Base-by-base conservation (phyloP, 2,329 filamentous ascomycete species). In the Curvularia sp. region DNA sequence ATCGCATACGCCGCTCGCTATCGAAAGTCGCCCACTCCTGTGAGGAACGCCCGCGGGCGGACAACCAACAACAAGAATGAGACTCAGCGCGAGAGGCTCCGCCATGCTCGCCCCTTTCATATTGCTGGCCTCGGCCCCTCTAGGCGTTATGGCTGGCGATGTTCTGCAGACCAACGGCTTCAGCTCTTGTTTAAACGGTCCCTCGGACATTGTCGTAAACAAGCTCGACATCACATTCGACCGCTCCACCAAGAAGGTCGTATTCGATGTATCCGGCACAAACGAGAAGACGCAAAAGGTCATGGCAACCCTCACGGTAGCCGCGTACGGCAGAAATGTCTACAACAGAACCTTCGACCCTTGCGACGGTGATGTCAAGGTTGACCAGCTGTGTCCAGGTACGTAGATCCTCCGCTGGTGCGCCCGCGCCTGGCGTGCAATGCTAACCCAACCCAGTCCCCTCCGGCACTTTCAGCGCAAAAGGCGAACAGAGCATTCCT, bases 291-390 rank as follows among this genome's bases (percentile, higher is more conserved):
- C 84, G 66, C 92, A 95, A 76, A 93, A 97, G 66, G 92, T 98
- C 59, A 90, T 85, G 54, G 93, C 92, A 13, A 80, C 80, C 15
- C 81, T 98, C 58, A 84, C 86, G 21, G 90, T 97, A 38, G 89
- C 84, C 25, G 94, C 94, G 8, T 98, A 98, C 72, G 95, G 95
- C 59, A 86, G 86, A 57, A 78, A 89, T 60, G 86, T 97, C 23
- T 98, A 96, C 79, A 82, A 84, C 38, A 91, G 91, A 59, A 80
- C 80, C 3, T 97, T 98, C 78, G 87, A 97, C 72, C 95, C 95
- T 34, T 99, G 95, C 77, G 84, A 88, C 18, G 67, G 79, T 1
- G 78, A 73, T 36, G 93, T 87, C 18, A 88, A 86, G 65, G 84
- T 97, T 49, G 75, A 84, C 8, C 81, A 91, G 69, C 82, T 99